Evolutionary conservation across 1,284 basidiomycete species (phyloP), one percentile per base, ranked within the genome.

Genomic region (Malassezia pachydermatis): DNA sequence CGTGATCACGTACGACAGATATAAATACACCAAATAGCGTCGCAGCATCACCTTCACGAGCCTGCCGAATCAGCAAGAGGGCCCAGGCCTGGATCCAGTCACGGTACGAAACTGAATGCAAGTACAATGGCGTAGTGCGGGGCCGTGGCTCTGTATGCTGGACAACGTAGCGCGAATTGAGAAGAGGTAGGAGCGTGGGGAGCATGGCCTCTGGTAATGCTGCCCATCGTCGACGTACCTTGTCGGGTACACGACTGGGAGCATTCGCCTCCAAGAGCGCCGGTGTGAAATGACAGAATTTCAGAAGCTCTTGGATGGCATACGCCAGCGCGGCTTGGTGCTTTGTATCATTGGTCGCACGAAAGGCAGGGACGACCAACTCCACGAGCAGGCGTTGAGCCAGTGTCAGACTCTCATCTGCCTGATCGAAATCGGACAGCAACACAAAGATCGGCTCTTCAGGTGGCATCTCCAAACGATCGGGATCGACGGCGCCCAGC

Each of bases 1-100:
- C 94, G 55, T 87, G 87, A 62, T 85, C 84, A 34, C 82, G 79
- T 22, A 96, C 79, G 0, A 85, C 82, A 3, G 82, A 80, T 19
- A 81, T 79, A 65, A 95, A 87, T 5, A 84, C 80, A 8, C 78
- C 76, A 66, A 98, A 98, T 13, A 57, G 24, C 5, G 47, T 40
- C 13, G 39, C 28, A 2, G 39, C 50, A 11, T 32, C 35, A 14
- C 32, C 24, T 4, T 52, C 45, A 27, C 30, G 39, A 75, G 79
- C 77, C 33, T 51, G 52, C 17, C 45, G 52, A 48, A 96, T 86
- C n/a, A 99, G 79, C 66, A 86, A 79, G 10, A 80, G 78, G 0
- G 86, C 82, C 90, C 92, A 98, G 0, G 79, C 72, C 59, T 94
- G 88, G 19, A 98, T 78, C 94, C 94, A 99, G 72, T 98, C 90